Base-by-base conservation (phyloP, 2,329 filamentous ascomycete species). In the Hirsutella thompsonii region DNA sequence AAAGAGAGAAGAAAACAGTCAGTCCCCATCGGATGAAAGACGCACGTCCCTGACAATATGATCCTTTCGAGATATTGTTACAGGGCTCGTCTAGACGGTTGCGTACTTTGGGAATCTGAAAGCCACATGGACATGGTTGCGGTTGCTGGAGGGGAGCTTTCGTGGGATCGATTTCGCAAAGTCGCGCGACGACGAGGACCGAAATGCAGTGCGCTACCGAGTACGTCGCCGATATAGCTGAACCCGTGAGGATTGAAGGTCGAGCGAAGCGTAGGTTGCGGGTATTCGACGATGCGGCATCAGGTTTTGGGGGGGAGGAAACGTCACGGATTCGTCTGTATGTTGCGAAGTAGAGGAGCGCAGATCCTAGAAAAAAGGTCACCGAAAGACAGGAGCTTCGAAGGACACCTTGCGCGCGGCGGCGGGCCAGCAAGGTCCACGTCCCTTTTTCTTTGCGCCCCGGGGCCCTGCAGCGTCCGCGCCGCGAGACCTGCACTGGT, bases 121-220 rank as follows among this genome's bases (percentile, higher is more conserved):
- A 96, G 74, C 90, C 90, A 96, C 84, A 94, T 93, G 46, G 86
- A 83, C 57, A 83, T 61, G 37, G 49, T 57, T 44, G 43, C 41
- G 33, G 28, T 19, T 23, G 23, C 35, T 37, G 11, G 5, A 36
- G 6, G 10, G 11, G 3, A 5, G 37, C 14, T 37, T 18, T 36
- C 21, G 14, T 9, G n/a, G n/a, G n/a, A 19, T 36, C 20, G n/a
- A 6, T 36, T 35, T 36, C 19, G n/a, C 33, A 19, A n/a, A 32
- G 29, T 5, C 13, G 6, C n/a, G 8, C 9, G 18, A 4, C 10
- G 8, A 18, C 8, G 10, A 19, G 34, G 10, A 13, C 13, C 8
- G 11, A 13, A 14, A 8, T 36, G 35, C 10, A 8, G 34, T 29
- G 14, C 23, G 23, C 23, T 26, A 26, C 11, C 23, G 23, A 6